phyloP scores from a whole-genome alignment of 1,284 basidiomycete genomes.

The Xerocomus amazonicus region DNA sequence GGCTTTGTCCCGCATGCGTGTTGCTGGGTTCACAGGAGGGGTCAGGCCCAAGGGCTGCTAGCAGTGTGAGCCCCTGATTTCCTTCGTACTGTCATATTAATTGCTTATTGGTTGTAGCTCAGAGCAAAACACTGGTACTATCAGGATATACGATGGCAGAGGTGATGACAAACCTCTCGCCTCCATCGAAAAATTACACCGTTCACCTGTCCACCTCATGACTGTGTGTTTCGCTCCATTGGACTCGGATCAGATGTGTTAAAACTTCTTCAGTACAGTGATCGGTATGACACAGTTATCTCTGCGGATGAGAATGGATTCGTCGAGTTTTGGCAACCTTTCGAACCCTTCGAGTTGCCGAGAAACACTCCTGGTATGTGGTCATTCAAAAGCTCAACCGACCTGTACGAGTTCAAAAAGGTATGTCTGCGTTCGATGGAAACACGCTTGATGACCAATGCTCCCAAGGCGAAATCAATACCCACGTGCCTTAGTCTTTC shows the following conservation, averaged over 20 bases:
- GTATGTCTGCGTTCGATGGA: slow-evolving; percentile 37
- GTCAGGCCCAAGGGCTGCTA: slow-evolving; percentile 83
- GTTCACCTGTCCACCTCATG: slow-evolving; percentile 88
- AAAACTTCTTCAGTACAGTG: slow-evolving; percentile 67
- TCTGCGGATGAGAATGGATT: slow-evolving; percentile 95
- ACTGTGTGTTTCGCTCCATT: slow-evolving; percentile 51
- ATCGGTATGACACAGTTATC: slow-evolving; percentile 86
- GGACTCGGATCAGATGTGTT: slow-evolving; percentile 1
- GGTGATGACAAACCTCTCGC: slow-evolving; percentile 78
- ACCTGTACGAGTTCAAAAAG: slow-evolving; percentile 99
- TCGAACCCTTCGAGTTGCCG: slow-evolving; percentile 82
- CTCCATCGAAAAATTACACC: slow-evolving; percentile 75
- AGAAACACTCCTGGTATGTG: slow-evolving; percentile 78
- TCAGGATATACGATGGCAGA: slow-evolving; percentile 91
- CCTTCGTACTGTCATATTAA: neutral
- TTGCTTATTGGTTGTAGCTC: slow-evolving; percentile 50
- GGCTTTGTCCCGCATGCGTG: slow-evolving; percentile 81
- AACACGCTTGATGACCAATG: neutral
- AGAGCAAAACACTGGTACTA: slow-evolving; percentile 70
- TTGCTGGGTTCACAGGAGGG: slow-evolving; percentile 90
- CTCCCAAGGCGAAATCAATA: slow-evolving; percentile 75
- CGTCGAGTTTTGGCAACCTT: slow-evolving; percentile 94
- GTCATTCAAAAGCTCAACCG: slow-evolving; percentile 88
- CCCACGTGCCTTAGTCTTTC: slow-evolving; percentile 91
- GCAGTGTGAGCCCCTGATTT: slow-evolving; percentile 63